These are phyloP conservation scores for Chenopodium berlandieri DNA, from an alignment of 148 eudicot genomes.

Conservation along the genomic window DNA sequence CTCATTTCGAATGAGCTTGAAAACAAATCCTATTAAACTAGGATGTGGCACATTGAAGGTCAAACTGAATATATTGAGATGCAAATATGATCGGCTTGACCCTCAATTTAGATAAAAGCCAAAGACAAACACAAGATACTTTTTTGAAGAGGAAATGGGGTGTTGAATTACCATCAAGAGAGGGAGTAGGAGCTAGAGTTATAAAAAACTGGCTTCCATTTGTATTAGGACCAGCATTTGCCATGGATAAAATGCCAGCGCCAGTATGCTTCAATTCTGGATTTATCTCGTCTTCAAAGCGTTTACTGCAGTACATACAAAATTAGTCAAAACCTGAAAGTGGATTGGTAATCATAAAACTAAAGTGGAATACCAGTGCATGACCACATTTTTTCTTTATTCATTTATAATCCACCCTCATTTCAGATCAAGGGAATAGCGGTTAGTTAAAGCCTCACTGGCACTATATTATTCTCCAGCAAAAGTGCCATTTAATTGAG, in stretches of 20 bases:
- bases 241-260: constrained; percentile 95
- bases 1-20: neutral
- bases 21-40: neutral
- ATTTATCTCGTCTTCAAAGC: constrained; percentile 82
- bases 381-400: neutral
- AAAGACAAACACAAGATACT: neutral
- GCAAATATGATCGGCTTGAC: neutral
- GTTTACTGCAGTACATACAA: constrained; percentile 44
- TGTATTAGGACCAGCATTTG: constrained; percentile 97
- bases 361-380: neutral
- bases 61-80: neutral
- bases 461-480: neutral
- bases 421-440: neutral
- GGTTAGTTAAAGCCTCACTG: neutral
- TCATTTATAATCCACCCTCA: neutral
- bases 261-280: constrained; percentile 85
- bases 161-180: constrained; percentile 68
- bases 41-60: neutral
- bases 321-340: constrained; percentile 16
- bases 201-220: constrained; percentile 97
- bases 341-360: neutral
- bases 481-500: neutral
- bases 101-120: neutral
- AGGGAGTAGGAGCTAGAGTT: constrained; percentile 76
- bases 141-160: neutral